Base-by-base conservation (phyloP, 2,329 filamentous ascomycete species). In the Botryosphaeria agaves region DNA sequence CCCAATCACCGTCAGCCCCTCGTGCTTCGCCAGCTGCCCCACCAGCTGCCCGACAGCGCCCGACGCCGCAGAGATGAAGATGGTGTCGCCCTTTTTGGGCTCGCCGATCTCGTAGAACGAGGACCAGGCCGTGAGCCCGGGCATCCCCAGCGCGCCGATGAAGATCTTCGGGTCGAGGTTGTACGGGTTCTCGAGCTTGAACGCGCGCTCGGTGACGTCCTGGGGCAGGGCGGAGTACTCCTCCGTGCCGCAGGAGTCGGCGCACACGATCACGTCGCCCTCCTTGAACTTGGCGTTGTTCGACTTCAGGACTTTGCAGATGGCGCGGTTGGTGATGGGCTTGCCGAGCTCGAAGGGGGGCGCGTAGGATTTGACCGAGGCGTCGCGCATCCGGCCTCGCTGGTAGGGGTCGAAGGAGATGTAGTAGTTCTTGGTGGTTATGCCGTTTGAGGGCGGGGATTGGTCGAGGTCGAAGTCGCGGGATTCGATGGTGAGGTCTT, bases 401-500 rank as follows among this genome's bases (percentile, higher is more conserved):
- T 80, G 72, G 60, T 91, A 92, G 2, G 83, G 83, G 53, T 92
- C 83, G 56, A 77, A 77, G 24, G 79, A 85, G 39, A 73, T 63
- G 52, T 78, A 82, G 45, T 76, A 66, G 42, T 77, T 69, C 57
- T 82, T 69, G 39, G 76, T 56, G 18, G 70, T 69, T 29, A 91
- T 51, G 24, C 82, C 75, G 38, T 78, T 76, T 26, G 72, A 64
- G 17, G 57, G 55, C 28, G 72, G 65, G 4, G 66, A 49, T 30
- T 66, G 60, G 15, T 71, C 56, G 40, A 74, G 55, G 48, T 89
- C 79, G 67, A 85, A 73, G 14, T 69, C 62, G 35, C 66, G 66
- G 39, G 65, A 55, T 52, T 89, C 76, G 35, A 84, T 48, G 14
- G 55, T 57, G 33, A 92, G 59, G 52, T 91, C 61, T 53, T 87